Evolutionary conservation across 495 filamentous ascomycete genomes (phyloP).

Genomic region (Aspergillus conjunctus): DNA sequence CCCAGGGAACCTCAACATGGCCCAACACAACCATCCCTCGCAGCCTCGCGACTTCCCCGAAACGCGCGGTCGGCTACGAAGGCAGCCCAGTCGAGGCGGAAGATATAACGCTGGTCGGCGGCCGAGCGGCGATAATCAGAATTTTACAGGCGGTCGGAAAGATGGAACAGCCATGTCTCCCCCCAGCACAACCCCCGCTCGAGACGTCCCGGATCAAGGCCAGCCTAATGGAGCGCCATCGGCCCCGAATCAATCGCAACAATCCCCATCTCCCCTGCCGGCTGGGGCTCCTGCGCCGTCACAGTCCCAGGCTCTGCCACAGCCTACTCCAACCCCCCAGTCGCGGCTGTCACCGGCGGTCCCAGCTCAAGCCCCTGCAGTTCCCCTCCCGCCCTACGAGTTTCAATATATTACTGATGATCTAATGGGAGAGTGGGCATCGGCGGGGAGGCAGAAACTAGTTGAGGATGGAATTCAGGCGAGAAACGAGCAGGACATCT

Average conservation of each 20-base stretch:
- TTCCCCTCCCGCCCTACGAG: slow-evolving; percentile 43
- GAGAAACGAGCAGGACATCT: slow-evolving; percentile 63
- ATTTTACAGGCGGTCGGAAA: slow-evolving; percentile 34
- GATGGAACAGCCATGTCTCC: slow-evolving; percentile 43
- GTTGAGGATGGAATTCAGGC: slow-evolving; percentile 53
- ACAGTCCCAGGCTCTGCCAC: slow-evolving; percentile 17
- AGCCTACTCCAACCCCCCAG: slow-evolving; percentile 23
- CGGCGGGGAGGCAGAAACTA: slow-evolving; percentile 47
- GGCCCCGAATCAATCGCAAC: slow-evolving; percentile 21
- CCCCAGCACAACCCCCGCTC: slow-evolving; percentile 34
- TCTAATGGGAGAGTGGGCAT: slow-evolving; percentile 51
- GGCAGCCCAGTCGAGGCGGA: slow-evolving; percentile 47
- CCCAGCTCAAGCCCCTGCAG: slow-evolving; percentile 24
- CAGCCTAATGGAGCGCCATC: slow-evolving; percentile 30
- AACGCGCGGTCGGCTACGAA: slow-evolving; percentile 45
- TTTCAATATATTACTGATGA: slow-evolving; percentile 61
- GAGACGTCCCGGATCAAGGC: slow-evolving; percentile 28
- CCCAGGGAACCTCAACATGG: slow-evolving; percentile 60
- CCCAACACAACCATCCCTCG: slow-evolving; percentile 52
- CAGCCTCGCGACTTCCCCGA: slow-evolving; percentile 47
- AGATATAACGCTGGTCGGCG: slow-evolving; percentile 41
- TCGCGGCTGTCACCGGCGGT: slow-evolving; percentile 25
- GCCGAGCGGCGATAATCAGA: slow-evolving; percentile 34
- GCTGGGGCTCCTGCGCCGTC: slow-evolving; percentile 21
- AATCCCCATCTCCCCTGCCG: slow-evolving; percentile 33